Conservation (phyloP, 225 moss, liverwort and hornwort genomes). For the Climacium dendroides region DNA sequence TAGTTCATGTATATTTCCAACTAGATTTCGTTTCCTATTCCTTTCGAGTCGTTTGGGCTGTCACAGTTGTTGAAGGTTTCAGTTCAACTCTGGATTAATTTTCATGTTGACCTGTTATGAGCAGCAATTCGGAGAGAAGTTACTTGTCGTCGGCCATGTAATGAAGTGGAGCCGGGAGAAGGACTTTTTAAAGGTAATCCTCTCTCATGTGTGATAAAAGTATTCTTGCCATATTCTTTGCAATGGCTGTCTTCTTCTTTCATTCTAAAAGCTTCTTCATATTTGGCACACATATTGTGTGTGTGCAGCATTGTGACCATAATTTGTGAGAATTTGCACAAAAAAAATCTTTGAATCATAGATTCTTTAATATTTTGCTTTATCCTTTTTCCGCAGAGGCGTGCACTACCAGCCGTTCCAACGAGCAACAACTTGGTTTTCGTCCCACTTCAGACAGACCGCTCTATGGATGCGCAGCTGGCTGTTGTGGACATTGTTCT, state of each 20-base stretch:
- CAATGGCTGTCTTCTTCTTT: not conserved
- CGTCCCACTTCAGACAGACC: constrained; percentile 57
- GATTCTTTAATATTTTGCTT: not conserved
- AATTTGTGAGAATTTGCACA: not conserved
- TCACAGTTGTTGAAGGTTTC: not conserved
- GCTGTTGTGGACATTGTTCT: constrained; percentile 60
- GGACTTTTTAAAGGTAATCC: constrained; percentile 65
- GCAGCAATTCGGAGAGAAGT: constrained; percentile 23
- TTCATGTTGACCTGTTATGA: not conserved
- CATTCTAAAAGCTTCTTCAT: not conserved
- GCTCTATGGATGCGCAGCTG: constrained; percentile 53
- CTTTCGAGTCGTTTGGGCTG: not conserved
- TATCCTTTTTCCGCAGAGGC: constrained; percentile 28
- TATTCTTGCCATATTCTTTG: not conserved
- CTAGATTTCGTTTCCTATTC: not conserved
- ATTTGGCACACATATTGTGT: not conserved
- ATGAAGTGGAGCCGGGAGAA: constrained; percentile 98
- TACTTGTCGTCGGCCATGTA: constrained; percentile 56
- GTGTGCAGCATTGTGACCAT: not conserved
- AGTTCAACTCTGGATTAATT: not conserved
- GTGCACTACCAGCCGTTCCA: constrained; percentile 56
- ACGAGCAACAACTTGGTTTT: constrained; percentile 50
- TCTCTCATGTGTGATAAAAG: not conserved
- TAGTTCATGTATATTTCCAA: not conserved
- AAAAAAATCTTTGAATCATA: not conserved